Evolutionary conservation across 1,284 basidiomycete genomes (phyloP).

Genomic region (Golubevia sp.): DNA sequence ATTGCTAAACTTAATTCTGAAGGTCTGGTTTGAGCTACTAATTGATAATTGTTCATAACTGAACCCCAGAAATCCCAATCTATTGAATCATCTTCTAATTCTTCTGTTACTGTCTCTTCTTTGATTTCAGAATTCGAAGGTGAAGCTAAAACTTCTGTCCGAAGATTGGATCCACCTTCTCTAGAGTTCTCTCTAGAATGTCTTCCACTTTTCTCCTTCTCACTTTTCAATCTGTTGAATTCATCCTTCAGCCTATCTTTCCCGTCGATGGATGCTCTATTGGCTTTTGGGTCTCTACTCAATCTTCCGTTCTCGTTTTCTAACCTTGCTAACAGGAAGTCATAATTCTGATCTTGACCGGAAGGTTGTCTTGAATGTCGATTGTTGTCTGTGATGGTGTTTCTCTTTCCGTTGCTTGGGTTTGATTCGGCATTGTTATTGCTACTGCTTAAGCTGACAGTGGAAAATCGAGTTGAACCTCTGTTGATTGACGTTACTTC

Average conservation of each 20-base stretch:
- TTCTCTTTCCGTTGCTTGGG: no score
- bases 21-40: constrained; percentile 65
- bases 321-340: constrained; percentile 37
- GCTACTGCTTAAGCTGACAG: no score
- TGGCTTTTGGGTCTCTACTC: constrained; percentile 40
- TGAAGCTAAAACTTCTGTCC: background rate
- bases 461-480: no score
- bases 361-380: no score
- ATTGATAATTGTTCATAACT: constrained; percentile 71
- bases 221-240: constrained; percentile 45
- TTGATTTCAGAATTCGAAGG: background rate
- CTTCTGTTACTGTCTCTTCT: background rate
- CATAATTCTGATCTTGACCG: constrained; percentile 7
- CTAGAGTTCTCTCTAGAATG: background rate
- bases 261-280: constrained; percentile 43
- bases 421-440: no score
- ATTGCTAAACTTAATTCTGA: constrained; percentile 81
- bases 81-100: constrained; percentile 22
- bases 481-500: no score
- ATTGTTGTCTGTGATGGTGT: no score
- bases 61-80: constrained; percentile 90
- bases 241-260: constrained; percentile 46
- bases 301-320: constrained; percentile 41
- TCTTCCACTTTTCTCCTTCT: constrained; percentile 5
- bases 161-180: background rate